Evolutionary conservation across 345 rosid genomes (phyloP).

Genomic region (Moricandia arvensis): DNA sequence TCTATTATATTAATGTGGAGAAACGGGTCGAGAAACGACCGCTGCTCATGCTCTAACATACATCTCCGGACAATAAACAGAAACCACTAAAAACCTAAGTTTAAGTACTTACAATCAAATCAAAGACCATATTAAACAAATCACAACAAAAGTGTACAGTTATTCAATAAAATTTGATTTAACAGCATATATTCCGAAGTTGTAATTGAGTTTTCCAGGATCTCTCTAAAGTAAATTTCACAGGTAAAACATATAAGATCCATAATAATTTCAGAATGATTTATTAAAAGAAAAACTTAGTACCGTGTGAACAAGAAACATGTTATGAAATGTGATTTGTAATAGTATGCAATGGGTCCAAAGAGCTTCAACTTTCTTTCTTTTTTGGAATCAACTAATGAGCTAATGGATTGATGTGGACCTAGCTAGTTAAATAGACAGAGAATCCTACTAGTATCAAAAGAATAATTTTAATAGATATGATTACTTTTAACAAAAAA

Average conservation of each 20-base stretch:
- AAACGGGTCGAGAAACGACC: too few species aligned
- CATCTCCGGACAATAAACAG: too few species aligned
- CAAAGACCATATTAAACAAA: too few species aligned
- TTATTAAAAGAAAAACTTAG: not conserved
- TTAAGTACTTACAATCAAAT: too few species aligned
- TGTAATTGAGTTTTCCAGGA: not conserved
- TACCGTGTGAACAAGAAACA: not conserved
- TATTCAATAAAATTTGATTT: not conserved
- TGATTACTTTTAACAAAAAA: not conserved
- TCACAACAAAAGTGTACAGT: too few species aligned
- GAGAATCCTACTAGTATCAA: not conserved
- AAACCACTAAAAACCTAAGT: too few species aligned
- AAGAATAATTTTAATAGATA: not conserved
- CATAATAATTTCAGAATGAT: not conserved
- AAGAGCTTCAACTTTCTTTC: not conserved
- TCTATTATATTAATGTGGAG: too few species aligned
- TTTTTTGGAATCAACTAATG: not conserved
- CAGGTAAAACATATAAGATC: not conserved
- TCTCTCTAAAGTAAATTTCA: not conserved
- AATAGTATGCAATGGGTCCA: not conserved
- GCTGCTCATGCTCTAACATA: too few species aligned
- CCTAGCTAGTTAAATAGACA: not conserved
- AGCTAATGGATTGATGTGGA: not conserved
- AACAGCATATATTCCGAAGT: not conserved
- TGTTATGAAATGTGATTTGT: not conserved